phyloP scores from a whole-genome alignment of 106 monocot genomes.

The Platanthera zijinensis region DNA sequence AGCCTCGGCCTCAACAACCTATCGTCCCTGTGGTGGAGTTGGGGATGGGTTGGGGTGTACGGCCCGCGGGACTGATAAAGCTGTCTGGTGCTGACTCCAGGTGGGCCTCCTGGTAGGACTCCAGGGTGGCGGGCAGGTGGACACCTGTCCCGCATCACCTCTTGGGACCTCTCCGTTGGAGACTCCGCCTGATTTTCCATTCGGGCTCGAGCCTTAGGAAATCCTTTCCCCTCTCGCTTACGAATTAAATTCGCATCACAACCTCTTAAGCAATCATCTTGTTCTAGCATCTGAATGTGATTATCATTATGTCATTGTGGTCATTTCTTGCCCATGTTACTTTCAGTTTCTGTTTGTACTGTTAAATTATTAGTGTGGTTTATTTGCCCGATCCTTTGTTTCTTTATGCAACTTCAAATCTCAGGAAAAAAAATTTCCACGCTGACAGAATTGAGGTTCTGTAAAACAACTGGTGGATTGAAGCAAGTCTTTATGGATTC shows the following conservation, averaged over 20 bases:
- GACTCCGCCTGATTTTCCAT: no score
- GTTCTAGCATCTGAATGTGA: not conserved
- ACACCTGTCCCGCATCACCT: no score
- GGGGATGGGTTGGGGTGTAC: no score
- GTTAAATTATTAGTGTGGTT: not conserved
- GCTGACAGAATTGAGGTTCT: constrained; percentile 6
- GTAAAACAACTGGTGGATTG: constrained; percentile 23
- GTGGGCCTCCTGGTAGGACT: no score
- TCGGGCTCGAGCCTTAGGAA: no score
- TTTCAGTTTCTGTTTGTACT: not conserved
- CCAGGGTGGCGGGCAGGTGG: no score
- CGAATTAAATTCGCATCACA: not conserved
- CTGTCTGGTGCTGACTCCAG: no score
- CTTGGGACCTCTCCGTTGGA: no score
- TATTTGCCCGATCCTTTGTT: not conserved
- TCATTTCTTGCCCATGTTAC: not conserved
- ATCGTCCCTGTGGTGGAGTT: no score
- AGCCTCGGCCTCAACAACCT: no score
- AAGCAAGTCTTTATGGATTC: constrained; percentile 34
- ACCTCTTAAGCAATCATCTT: not conserved
- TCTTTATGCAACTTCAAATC: constrained; percentile 5
- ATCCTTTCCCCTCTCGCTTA: no score
- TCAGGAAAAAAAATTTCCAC: constrained; percentile 9
- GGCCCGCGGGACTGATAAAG: no score
- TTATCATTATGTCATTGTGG: not conserved